phyloP scores from a whole-genome alignment of 345 rosid species.

The Gossypium anomalum region DNA sequence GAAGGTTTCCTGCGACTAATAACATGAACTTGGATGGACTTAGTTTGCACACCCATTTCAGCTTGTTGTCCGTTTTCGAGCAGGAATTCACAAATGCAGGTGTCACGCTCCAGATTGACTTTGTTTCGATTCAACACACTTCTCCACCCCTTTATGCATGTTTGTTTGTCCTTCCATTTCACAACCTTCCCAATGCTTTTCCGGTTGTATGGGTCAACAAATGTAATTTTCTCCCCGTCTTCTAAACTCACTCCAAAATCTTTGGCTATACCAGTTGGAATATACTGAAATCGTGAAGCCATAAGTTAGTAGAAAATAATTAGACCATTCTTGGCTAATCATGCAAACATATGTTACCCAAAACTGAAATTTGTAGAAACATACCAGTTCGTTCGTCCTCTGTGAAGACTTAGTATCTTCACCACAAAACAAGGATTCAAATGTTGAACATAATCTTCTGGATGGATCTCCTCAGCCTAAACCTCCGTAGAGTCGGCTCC shows the following conservation, averaged over 20 bases:
- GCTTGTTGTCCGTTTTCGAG: neutral
- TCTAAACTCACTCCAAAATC: neutral
- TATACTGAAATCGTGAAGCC: neutral
- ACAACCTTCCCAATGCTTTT: neutral
- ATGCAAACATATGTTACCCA: no score
- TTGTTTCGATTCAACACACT: neutral
- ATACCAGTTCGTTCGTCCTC: slow-evolving; percentile 6
- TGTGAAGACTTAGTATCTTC: no score
- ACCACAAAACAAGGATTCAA: slow-evolving; percentile 1
- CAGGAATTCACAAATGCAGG: neutral
- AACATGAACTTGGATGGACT: neutral
- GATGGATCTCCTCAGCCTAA: neutral
- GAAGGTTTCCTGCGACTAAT: neutral
- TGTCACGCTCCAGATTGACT: neutral
- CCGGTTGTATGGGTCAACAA: neutral
- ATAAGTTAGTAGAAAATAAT: no score
- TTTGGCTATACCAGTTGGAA: neutral
- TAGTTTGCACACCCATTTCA: neutral
- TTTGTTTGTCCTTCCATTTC: neutral
- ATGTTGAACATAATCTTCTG: neutral
- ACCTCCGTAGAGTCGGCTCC: neutral
- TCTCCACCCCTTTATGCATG: neutral
- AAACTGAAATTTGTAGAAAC: neutral
- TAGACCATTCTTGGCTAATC: neutral
- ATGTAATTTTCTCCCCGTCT: neutral